phyloP scores from a whole-genome alignment of 768 basidiomycete genomes.

The Sporobolomyces roseus region DNA sequence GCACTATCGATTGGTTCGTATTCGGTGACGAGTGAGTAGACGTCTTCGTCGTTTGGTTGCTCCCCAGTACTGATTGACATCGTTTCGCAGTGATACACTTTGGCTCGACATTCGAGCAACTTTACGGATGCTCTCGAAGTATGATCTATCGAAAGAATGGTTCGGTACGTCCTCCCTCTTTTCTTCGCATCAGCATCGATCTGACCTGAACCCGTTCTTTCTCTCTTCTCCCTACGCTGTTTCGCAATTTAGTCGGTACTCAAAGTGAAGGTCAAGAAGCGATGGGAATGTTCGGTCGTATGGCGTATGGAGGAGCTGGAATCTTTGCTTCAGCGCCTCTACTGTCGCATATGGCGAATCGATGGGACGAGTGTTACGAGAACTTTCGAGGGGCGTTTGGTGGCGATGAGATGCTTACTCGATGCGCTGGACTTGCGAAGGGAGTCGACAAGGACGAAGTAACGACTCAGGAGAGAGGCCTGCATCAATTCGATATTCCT shows the following conservation, averaged over 20 bases:
- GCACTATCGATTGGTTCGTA: constrained; percentile 40
- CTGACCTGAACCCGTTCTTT: too few relatives aligned
- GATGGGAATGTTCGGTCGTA: constrained; percentile 37
- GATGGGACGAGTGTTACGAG: constrained; percentile 34
- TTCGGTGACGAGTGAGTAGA: constrained; percentile 40
- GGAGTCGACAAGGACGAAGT: constrained; percentile 30
- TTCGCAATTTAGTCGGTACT: too few relatives aligned
- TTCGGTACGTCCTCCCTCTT: not conserved
- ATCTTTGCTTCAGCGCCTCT: constrained; percentile 27
- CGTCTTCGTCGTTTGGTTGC: not conserved
- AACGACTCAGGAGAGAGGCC: constrained; percentile 28
- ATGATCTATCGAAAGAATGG: constrained; percentile 31
- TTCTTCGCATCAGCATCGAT: not conserved
- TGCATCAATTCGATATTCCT: constrained; percentile 44
- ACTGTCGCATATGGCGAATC: constrained; percentile 15
- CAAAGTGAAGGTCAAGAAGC: not conserved
- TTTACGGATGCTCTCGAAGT: constrained; percentile 33
- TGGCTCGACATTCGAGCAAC: constrained; percentile 38
- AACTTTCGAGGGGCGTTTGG: constrained; percentile 37
- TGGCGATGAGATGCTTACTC: constrained; percentile 43
- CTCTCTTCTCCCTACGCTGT: too few relatives aligned
- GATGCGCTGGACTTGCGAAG: constrained; percentile 36
- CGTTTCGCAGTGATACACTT: constrained; percentile 36
- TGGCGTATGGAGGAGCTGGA: constrained; percentile 43
- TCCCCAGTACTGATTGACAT: not conserved